Conservation (phyloP, 345 rosid genomes). For the Linum lewisii region DNA sequence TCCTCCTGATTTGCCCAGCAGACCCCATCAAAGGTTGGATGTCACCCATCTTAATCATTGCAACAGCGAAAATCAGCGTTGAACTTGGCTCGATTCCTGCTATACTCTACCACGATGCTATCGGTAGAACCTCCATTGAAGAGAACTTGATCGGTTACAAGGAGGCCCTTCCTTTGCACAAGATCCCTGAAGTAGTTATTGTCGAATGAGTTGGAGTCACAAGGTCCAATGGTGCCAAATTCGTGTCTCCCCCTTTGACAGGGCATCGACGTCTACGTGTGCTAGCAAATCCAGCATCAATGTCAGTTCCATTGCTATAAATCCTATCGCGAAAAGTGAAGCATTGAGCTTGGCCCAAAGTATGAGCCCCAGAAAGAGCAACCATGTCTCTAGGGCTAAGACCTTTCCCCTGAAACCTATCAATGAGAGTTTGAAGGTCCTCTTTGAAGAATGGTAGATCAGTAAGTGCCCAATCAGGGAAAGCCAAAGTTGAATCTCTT, state of each 20-base stretch:
- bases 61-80: not conserved
- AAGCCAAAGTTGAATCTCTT: constrained; percentile 14
- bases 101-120: not conserved
- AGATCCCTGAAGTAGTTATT: not conserved
- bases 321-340: constrained; percentile 13
- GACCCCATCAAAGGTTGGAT: not conserved
- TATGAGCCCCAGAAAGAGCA: constrained; percentile 19
- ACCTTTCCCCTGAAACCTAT: constrained; percentile 10
- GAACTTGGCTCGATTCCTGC: not conserved
- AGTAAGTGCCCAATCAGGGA: not conserved
- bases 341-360: constrained; percentile 12
- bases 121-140: not conserved
- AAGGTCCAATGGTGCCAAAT: constrained; percentile 7
- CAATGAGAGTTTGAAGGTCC: not conserved
- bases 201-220: not conserved
- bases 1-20: not conserved
- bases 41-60: constrained; percentile 2
- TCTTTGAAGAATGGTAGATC: not conserved
- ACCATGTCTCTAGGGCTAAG: constrained; percentile 19
- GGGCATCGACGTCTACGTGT: constrained; percentile 13
- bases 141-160: not conserved
- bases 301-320: constrained; percentile 9
- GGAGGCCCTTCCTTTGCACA: not conserved
- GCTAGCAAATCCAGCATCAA: constrained; percentile 17
- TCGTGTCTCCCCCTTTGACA: not conserved